Conservation (phyloP, 192 early-diverging fungal species). For the Spizellomyces punctatus region DNA sequence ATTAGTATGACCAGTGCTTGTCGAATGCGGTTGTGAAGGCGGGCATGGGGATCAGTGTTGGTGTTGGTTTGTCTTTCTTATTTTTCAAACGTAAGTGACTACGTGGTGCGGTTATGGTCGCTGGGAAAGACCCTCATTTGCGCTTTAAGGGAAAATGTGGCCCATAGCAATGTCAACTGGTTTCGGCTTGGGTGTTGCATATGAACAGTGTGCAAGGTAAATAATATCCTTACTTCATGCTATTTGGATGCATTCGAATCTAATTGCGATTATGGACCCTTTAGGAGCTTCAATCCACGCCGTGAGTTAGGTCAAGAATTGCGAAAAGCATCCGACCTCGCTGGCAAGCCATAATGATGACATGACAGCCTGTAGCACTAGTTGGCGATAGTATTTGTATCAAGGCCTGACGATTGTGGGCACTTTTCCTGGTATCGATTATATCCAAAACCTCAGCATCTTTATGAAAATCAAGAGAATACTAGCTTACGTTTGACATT, state of each 20-base stretch:
- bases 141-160: constrained; percentile 71
- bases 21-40: constrained; percentile 82
- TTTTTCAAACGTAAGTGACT: constrained; percentile 75
- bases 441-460: no score
- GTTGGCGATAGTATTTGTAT: no score
- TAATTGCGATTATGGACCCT: neutral
- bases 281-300: constrained; percentile 9
- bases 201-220: constrained; percentile 64
- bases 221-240: neutral
- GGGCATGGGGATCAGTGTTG: constrained; percentile 79
- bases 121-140: neutral
- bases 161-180: constrained; percentile 83
- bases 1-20: constrained; percentile 81
- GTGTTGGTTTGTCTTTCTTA: constrained; percentile 84
- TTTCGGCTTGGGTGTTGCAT: constrained; percentile 79
- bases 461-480: no score
- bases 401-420: no score
- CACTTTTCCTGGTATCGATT: no score
- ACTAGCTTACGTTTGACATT: no score
- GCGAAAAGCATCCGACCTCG: neutral
- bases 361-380: no score
- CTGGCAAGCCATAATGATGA: no score
- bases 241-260: no score
- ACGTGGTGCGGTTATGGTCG: neutral
- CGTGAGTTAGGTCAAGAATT: constrained; percentile 3